phyloP scores from a whole-genome alignment of 305 asterid genomes.

The Ruellia speciosa region DNA sequence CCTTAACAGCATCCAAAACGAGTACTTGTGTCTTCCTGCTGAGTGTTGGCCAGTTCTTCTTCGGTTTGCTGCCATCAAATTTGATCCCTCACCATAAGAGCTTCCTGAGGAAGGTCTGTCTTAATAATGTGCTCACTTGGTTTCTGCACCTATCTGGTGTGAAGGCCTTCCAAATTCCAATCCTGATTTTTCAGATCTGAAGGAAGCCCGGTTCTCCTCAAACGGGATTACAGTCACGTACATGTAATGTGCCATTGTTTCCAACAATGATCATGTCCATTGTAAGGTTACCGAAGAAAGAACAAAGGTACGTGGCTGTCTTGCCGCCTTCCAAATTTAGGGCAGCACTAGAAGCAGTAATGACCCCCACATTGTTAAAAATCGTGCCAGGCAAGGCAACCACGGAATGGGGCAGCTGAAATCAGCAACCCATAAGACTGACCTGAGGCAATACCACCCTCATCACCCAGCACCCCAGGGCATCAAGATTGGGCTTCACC shows the following conservation, averaged over 20 bases:
- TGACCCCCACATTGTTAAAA: slow-evolving; percentile 45
- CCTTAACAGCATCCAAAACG: slow-evolving; percentile 68
- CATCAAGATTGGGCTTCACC: slow-evolving; percentile 75
- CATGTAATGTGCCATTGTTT: slow-evolving; percentile 37
- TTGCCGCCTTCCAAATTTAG: slow-evolving; percentile 64
- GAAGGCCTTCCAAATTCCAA: slow-evolving; percentile 17
- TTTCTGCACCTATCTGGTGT: slow-evolving; percentile 42
- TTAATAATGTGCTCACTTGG: slow-evolving; percentile 44
- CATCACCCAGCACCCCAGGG: slow-evolving; percentile 83
- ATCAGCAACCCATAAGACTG: slow-evolving; percentile 70
- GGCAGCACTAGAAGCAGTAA: slow-evolving; percentile 58
- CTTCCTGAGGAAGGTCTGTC: slow-evolving; percentile 76
- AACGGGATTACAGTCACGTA: slow-evolving; percentile 44
- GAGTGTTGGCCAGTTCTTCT: slow-evolving; percentile 56
- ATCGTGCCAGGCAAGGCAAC: slow-evolving; percentile 44
- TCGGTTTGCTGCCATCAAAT: slow-evolving; percentile 45
- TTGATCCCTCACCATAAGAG: slow-evolving; percentile 58
- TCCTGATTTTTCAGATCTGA: slow-evolving; percentile 32
- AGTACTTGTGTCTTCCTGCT: slow-evolving; percentile 81
- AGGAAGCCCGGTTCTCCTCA: slow-evolving; percentile 47
- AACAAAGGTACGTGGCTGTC: slow-evolving; percentile 43
- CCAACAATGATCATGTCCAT: slow-evolving; percentile 41
- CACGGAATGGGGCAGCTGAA: slow-evolving; percentile 54
- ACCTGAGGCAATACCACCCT: slow-evolving; percentile 80
- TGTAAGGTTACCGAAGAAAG: slow-evolving; percentile 42